Conservation (phyloP, 495 filamentous ascomycete species). For the Penicillium robsamsonii region DNA sequence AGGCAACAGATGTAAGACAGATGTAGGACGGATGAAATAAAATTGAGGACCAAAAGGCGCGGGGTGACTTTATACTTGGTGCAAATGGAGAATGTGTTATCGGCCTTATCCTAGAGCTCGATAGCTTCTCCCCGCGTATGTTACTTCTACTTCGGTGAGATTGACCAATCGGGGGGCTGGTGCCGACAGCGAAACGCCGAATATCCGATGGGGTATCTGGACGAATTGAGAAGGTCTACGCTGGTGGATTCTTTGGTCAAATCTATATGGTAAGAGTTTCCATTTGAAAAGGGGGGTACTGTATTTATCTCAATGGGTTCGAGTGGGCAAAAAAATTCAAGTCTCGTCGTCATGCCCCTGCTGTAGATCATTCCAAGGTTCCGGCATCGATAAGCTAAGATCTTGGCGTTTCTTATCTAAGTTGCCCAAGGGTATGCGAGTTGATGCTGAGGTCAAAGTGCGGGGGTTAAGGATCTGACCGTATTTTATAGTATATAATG, state of each 20-base stretch:
- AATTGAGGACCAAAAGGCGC: conserved; percentile 11
- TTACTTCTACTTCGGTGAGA: conserved; percentile 24
- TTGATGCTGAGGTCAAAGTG: not conserved
- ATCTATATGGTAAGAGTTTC: conserved; percentile 21
- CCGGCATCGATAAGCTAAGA: conserved; percentile 1
- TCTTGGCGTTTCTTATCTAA: conserved; percentile 1
- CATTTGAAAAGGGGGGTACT: not conserved
- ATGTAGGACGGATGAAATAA: not conserved
- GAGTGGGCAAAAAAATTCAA: not conserved
- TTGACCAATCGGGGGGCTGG: conserved; percentile 18
- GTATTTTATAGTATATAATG: not conserved
- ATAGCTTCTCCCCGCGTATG: conserved; percentile 25
- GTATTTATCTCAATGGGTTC: not conserved
- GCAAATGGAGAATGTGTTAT: conserved; percentile 15
- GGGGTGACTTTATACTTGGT: conserved; percentile 26
- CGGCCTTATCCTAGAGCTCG: conserved; percentile 16
- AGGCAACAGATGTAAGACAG: too few species aligned
- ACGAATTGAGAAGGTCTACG: conserved; percentile 33
- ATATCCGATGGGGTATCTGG: conserved; percentile 9
- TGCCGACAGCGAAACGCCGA: conserved; percentile 23
- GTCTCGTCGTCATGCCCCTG: not conserved
- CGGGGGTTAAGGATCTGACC: not conserved
- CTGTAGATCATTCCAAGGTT: not conserved
- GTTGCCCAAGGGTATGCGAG: too few species aligned
- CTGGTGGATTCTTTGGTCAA: conserved; percentile 13